Percentiles rank a stretch among this genome's conserved stretches.
phyloP scores from a whole-genome alignment of 805 yeast species.

The Ogataea allantospora region DNA sequence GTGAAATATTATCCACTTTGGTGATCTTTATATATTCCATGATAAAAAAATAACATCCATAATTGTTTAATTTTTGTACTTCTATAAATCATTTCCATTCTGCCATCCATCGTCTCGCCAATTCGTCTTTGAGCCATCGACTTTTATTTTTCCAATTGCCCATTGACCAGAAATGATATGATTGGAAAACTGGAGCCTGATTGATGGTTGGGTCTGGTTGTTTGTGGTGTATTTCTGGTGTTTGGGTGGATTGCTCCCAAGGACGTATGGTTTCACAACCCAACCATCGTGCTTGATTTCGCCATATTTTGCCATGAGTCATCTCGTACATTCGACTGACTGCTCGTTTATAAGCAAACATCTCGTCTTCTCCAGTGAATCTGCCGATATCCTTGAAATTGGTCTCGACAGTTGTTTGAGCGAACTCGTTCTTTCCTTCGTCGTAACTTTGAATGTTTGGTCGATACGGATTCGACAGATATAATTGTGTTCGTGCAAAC shows the following conservation, averaged over 20 bases:
- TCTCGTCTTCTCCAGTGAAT: constrained; percentile 77
- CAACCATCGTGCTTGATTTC: constrained; percentile 51
- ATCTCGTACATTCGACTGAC: constrained; percentile 55
- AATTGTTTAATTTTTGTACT: not conserved
- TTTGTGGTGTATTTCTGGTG: constrained; percentile 6
- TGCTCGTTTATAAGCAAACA: constrained; percentile 70
- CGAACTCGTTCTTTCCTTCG: constrained; percentile 39
- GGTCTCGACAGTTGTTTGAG: constrained; percentile 23
- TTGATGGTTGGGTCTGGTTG: constrained; percentile 1
- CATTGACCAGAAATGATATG: constrained; percentile 65
- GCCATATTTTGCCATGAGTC: constrained; percentile 43
- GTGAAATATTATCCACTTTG: constrained; percentile 43
- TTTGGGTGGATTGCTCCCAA: constrained; percentile 45
- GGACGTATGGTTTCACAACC: constrained; percentile 50
- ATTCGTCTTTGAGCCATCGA: constrained; percentile 47
- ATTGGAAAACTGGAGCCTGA: constrained; percentile 41
- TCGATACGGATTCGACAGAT: constrained; percentile 60
- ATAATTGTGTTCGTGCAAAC: constrained; percentile 63
- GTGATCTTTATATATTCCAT: constrained; percentile 61
- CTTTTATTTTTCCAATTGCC: constrained; percentile 58
- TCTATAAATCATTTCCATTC: constrained; percentile 8
- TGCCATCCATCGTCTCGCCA: constrained; percentile 55
- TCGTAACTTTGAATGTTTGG: constrained; percentile 68
- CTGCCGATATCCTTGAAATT: constrained; percentile 50
- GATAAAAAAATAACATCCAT: not conserved